A percentile compares a stretch with the other conserved stretches of the same genome.
Evolutionary conservation across 2,329 filamentous ascomycete species (phyloP).

Genomic region (Cercospora canescens): DNA sequence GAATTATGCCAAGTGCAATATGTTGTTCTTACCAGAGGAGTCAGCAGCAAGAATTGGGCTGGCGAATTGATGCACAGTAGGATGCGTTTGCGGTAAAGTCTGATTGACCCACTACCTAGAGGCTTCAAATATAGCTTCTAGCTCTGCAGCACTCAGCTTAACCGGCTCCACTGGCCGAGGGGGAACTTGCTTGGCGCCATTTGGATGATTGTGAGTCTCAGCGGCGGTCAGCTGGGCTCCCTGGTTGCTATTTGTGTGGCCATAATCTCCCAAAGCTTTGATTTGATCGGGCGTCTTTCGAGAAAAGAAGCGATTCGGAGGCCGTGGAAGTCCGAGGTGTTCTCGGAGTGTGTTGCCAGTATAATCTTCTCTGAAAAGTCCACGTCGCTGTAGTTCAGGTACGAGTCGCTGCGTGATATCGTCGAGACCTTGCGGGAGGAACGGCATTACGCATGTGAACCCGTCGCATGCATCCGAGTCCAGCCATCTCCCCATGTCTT

Average conservation of each 20-base stretch:
- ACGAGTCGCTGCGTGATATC: conserved; percentile 27
- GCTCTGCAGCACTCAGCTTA: conserved; percentile 4
- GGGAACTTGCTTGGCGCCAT: conserved; percentile 10
- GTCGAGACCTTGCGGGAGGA: conserved; percentile 28
- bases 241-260: not conserved
- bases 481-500: conserved; percentile 29
- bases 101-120: not conserved
- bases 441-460: conserved; percentile 29
- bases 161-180: not conserved
- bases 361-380: conserved; percentile 28
- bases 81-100: not conserved
- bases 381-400: conserved; percentile 26
- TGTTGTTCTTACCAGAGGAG: not conserved
- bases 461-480: conserved; percentile 27
- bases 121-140: conserved; percentile 14
- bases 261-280: conserved; percentile 10
- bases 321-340: conserved; percentile 28
- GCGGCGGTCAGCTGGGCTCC: conserved; percentile 16
- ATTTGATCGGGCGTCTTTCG: conserved; percentile 13
- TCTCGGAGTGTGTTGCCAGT: conserved; percentile 27
- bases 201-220: conserved; percentile 3
- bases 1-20: not conserved
- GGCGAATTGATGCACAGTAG: not conserved
- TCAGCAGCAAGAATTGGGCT: not conserved
- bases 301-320: conserved; percentile 27